Evolutionary conservation across 805 yeast genomes (phyloP).

Genomic region (Metschnikowia gelsemii): DNA sequence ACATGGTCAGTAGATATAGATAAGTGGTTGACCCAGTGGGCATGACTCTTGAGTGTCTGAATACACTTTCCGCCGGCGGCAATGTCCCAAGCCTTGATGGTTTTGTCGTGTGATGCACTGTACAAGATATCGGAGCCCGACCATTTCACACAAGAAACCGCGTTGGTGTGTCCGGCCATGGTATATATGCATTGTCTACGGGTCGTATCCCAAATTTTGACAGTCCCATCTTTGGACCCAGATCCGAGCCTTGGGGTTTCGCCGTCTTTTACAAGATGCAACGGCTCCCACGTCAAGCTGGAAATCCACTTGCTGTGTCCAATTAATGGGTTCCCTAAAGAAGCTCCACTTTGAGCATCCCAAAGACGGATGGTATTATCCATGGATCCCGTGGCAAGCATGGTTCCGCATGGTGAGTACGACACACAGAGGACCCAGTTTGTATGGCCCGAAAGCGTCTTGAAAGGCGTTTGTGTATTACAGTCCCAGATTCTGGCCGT

Average conservation of each 20-base stretch:
- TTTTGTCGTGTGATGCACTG: constrained; percentile 91
- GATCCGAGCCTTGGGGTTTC: constrained; percentile 71
- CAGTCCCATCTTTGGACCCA: constrained; percentile 88
- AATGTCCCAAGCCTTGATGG: constrained; percentile 89
- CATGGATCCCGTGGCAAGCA: constrained; percentile 95
- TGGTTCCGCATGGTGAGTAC: constrained; percentile 89
- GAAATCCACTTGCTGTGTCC: constrained; percentile 94
- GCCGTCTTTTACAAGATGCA: constrained; percentile 72
- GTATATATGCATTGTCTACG: constrained; percentile 65
- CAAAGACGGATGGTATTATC: constrained; percentile 86
- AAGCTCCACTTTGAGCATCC: constrained; percentile 75
- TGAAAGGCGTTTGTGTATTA: constrained; percentile 86
- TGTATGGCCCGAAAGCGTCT: constrained; percentile 77
- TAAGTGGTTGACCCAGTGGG: constrained; percentile 97
- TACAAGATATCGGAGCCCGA: constrained; percentile 84
- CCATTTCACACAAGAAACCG: constrained; percentile 97
- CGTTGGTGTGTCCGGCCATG: constrained; percentile 81
- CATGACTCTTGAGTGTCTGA: constrained; percentile 82
- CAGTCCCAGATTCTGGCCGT: constrained; percentile 98
- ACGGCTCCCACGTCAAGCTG: constrained; percentile 90
- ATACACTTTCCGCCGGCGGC: constrained; percentile 68
- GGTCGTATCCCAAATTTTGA: constrained; percentile 85
- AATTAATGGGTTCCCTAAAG: constrained; percentile 65
- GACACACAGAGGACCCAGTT: constrained; percentile 93
- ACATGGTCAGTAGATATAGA: constrained; percentile 89